These are phyloP conservation scores for Pichia nanzhaoensis DNA, from an alignment of 805 yeast species.

Conservation along the genomic window DNA sequence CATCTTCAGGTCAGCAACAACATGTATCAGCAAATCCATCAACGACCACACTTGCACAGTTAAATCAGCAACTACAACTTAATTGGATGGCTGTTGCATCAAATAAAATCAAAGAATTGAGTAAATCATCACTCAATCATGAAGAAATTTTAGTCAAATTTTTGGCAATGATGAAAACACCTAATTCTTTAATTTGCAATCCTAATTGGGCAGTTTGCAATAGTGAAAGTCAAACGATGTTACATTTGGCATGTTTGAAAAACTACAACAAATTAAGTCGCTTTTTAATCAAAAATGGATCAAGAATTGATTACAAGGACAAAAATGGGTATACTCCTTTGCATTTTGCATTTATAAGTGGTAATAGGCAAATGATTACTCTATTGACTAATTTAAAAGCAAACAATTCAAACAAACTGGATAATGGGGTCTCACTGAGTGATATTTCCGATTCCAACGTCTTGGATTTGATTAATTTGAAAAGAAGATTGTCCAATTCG, in stretches of 20 bases:
- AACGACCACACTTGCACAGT: slow-evolving; percentile 12
- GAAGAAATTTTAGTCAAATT: slow-evolving; percentile 45
- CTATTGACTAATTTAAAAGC: slow-evolving; percentile 61
- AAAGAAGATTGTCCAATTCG: slow-evolving; percentile 7
- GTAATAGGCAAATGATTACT: slow-evolving; percentile 60
- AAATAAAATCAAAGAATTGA: slow-evolving; percentile 40
- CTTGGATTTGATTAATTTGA: slow-evolving; percentile 27
- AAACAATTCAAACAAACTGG: slow-evolving; percentile 43
- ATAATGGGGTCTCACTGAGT: slow-evolving; percentile 40
- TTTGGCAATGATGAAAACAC: slow-evolving; percentile 54
- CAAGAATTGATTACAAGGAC: slow-evolving; percentile 67
- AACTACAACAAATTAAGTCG: slow-evolving; percentile 59
- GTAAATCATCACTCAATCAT: slow-evolving; percentile 38
- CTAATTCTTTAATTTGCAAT: slow-evolving; percentile 48
- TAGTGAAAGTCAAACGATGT: slow-evolving; percentile 74
- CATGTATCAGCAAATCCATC: not conserved
- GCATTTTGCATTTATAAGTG: slow-evolving; percentile 76
- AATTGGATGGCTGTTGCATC: slow-evolving; percentile 50
- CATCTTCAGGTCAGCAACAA: slow-evolving; percentile 16
- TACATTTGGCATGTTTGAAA: slow-evolving; percentile 77
- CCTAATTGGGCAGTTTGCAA: slow-evolving; percentile 83
- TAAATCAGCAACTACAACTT: slow-evolving; percentile 16
- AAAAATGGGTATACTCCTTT: slow-evolving; percentile 79
- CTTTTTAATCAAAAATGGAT: slow-evolving; percentile 57
- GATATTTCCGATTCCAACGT: slow-evolving; percentile 38